These are phyloP conservation scores for Cardamine chenopodiifolia DNA, from an alignment of 345 rosid species.

Conservation along the genomic window DNA sequence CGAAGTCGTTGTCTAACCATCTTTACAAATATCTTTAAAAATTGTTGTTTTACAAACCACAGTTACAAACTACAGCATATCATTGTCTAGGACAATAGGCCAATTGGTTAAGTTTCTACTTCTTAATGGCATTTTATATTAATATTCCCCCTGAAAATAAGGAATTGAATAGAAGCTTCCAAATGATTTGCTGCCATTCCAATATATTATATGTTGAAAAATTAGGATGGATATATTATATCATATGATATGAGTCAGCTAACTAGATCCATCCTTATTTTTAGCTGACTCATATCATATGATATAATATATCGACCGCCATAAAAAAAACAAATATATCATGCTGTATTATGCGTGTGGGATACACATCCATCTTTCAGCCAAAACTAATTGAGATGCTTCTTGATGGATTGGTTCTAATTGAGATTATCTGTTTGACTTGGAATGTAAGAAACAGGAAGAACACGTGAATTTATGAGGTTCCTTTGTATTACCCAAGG, in stretches of 20 bases:
- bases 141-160: slow-evolving; percentile 14
- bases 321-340: neutral
- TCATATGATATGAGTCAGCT: slow-evolving; percentile 18
- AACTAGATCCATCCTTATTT: slow-evolving; percentile 16
- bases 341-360: neutral
- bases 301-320: no score
- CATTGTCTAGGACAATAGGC: neutral
- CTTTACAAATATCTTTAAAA: neutral
- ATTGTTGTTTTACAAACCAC: neutral
- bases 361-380: neutral
- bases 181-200: slow-evolving; percentile 18
- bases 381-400: neutral
- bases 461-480: neutral
- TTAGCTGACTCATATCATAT: no score
- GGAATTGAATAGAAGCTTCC: slow-evolving; percentile 22
- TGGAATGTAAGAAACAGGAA: neutral
- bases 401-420: neutral
- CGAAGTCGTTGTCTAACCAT: neutral
- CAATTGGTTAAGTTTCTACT: neutral
- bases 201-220: neutral
- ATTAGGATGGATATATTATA: neutral
- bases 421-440: neutral
- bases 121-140: neutral
- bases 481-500: neutral
- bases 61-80: neutral